A percentile compares a stretch with the other conserved stretches of the same genome.
Conservation (phyloP, 306 rosid species). For the Dryas octopetala region DNA sequence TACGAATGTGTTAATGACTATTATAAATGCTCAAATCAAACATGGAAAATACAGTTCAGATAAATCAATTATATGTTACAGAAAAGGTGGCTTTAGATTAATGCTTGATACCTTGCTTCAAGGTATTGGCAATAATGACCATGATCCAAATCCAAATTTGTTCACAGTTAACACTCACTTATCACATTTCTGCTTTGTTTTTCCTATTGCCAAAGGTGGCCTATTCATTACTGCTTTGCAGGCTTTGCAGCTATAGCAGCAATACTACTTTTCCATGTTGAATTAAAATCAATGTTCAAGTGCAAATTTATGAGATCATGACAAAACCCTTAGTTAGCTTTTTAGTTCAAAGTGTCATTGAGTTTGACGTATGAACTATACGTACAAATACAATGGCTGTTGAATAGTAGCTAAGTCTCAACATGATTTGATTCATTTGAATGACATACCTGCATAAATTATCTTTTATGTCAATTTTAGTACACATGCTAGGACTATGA, state of each 20-base stretch:
- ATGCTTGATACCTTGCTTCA: background rate
- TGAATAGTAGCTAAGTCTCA: background rate
- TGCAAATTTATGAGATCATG: constrained; percentile 3
- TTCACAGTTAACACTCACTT: background rate
- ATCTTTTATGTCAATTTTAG: background rate
- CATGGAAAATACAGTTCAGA: background rate
- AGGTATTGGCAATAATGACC: background rate
- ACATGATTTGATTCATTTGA: background rate
- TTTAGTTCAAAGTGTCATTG: background rate
- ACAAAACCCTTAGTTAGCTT: background rate
- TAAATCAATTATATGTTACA: background rate
- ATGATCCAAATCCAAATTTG: background rate
- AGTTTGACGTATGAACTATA: constrained; percentile 2
- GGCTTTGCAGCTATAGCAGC: background rate
- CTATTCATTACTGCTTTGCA: background rate
- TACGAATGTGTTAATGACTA: too few species aligned
- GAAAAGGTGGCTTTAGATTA: background rate
- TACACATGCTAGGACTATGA: background rate
- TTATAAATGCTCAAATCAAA: too few species aligned
- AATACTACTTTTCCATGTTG: background rate
- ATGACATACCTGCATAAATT: background rate
- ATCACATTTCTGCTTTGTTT: background rate
- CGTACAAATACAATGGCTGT: background rate
- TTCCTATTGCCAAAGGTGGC: background rate
- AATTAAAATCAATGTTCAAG: background rate